A percentile compares a stretch with the other conserved stretches of the same genome.
Evolutionary conservation across 192 early-diverging fungal species (phyloP).

Genomic region (Backusella luteola): DNA sequence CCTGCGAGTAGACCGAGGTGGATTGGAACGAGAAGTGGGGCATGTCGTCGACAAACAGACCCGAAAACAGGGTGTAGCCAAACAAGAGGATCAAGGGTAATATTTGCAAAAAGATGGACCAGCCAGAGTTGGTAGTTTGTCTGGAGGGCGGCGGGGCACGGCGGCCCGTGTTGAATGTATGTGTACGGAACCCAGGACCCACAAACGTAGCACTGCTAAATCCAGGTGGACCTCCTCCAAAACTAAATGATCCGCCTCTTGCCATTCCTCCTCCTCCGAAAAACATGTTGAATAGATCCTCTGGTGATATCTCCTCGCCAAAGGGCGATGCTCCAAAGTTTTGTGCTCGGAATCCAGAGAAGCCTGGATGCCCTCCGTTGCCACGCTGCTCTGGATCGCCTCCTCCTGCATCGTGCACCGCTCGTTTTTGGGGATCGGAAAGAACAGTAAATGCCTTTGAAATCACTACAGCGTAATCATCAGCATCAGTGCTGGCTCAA

Average conservation of each 20-base stretch:
- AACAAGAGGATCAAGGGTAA: constrained; percentile 79
- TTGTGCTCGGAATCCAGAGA: constrained; percentile 36
- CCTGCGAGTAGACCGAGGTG: constrained; percentile 45
- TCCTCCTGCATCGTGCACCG: constrained; percentile 85
- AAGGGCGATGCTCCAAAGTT: constrained; percentile 23
- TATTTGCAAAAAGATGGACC: constrained; percentile 64
- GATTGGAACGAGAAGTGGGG: constrained; percentile 67
- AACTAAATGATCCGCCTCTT: constrained; percentile 48
- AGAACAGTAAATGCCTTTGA: constrained; percentile 90
- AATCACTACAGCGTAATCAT: constrained; percentile 56
- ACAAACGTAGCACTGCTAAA: constrained; percentile 50
- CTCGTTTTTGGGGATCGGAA: constrained; percentile 81
- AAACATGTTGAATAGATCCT: constrained; percentile 97
- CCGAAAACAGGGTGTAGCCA: constrained; percentile 70
- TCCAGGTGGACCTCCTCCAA: constrained; percentile 29
- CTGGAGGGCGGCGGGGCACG: constrained; percentile 45
- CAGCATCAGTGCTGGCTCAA: not conserved
- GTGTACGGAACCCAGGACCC: constrained; percentile 63
- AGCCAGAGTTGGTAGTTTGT: constrained; percentile 38
- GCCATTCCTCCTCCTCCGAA: constrained; percentile 66
- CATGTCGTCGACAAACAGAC: constrained; percentile 49
- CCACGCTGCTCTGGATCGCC: constrained; percentile 61
- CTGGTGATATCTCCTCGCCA: constrained; percentile 82
- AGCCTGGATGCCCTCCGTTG: constrained; percentile 37
- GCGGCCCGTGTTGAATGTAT: constrained; percentile 29